Base-by-base conservation (phyloP, 495 filamentous ascomycete genomes). In the Hypoxylon fragiforme region DNA sequence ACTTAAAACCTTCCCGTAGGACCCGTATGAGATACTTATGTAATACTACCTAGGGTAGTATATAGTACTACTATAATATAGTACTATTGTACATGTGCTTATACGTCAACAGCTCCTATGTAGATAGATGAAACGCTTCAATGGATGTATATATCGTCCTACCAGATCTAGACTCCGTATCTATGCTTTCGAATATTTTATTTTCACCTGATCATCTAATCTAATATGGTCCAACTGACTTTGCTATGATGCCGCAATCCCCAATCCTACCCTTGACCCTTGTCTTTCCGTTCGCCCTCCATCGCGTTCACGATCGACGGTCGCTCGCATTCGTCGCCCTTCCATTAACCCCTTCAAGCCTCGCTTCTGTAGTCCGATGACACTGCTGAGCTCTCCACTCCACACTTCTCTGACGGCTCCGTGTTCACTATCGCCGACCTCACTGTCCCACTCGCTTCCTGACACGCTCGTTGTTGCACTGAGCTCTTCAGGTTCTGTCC, bases 301-400 rank as follows among this genome's bases (percentile, higher is more conserved):
- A 18, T 65, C 65, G n/a, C 65, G 65, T 41, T 67, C 65, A 13
- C 65, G 62, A 26, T 67, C 65, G 7, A 67, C 65, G 1, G 65
- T 67, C 16, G 65, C 92, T 42, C 94, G 76, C 75, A 96, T 84
- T 45, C 92, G 79, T 28, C 94, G 76, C 11, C 94, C 94, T 71
- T 98, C 94, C 94, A 97, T 96, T 66, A 98, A 69, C 0, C 94
- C 94, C 39, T 92, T 82, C 48, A 98, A 65, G 0, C 94, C 94
- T 26, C 94, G 77, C 74, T 97, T 98, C 76, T 98, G 94, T 49
- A 98, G 62, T 0, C 94, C 94, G 50, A 98, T 95, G n/a, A 97
- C 92, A 42, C 89, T 89, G 69, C 90, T 95, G 20, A 96, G 61
- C 64, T 92, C 86, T 9, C 92, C 87, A 9, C 75, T 80, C 92